Evolutionary conservation across 2,329 filamentous ascomycete genomes (phyloP).

Genomic region (Ophiostoma piceae): DNA sequence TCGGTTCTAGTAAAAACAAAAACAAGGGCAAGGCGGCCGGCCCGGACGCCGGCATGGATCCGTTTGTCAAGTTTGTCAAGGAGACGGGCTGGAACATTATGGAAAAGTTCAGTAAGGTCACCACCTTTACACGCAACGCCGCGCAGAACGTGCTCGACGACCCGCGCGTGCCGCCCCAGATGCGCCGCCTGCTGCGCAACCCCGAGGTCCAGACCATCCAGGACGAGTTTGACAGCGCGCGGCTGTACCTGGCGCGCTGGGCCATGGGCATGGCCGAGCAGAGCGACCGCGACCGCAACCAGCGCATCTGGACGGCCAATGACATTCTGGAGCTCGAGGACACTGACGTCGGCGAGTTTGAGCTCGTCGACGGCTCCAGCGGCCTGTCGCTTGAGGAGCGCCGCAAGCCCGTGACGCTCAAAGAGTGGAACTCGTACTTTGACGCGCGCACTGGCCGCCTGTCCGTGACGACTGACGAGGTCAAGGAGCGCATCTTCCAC

Average conservation of each 20-base stretch:
- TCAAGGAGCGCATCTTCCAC: slow-evolving; percentile 96
- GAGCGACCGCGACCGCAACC: slow-evolving; percentile 78
- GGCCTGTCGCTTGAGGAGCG: slow-evolving; percentile 69
- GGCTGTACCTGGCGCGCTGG: slow-evolving; percentile 91
- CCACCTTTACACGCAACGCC: slow-evolving; percentile 86
- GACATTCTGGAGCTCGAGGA: slow-evolving; percentile 93
- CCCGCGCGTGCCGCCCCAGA: slow-evolving; percentile 81
- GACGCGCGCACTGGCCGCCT: slow-evolving; percentile 68
- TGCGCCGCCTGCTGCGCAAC: slow-evolving; percentile 77
- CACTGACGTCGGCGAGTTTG: slow-evolving; percentile 91
- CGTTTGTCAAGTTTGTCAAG: slow-evolving; percentile 86
- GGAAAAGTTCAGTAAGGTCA: slow-evolving; percentile 95
- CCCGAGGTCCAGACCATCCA: slow-evolving; percentile 92
- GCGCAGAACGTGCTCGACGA: slow-evolving; percentile 91
- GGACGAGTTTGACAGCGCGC: slow-evolving; percentile 94
- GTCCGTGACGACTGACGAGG: slow-evolving; percentile 78
- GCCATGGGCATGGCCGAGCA: slow-evolving; percentile 98
- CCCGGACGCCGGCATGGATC: slow-evolving; percentile 76
- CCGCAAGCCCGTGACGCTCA: slow-evolving; percentile 68
- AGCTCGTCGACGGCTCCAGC: slow-evolving; percentile 73
- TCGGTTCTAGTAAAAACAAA: slow-evolving; percentile 26
- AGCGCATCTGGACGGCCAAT: slow-evolving; percentile 86
- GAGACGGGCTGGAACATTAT: slow-evolving; percentile 94
- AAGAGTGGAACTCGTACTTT: slow-evolving; percentile 91
- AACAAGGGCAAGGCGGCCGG: slow-evolving; percentile 28